phyloP scores from a whole-genome alignment of 1,284 basidiomycete species.

The Lignosus rhinocerotis region DNA sequence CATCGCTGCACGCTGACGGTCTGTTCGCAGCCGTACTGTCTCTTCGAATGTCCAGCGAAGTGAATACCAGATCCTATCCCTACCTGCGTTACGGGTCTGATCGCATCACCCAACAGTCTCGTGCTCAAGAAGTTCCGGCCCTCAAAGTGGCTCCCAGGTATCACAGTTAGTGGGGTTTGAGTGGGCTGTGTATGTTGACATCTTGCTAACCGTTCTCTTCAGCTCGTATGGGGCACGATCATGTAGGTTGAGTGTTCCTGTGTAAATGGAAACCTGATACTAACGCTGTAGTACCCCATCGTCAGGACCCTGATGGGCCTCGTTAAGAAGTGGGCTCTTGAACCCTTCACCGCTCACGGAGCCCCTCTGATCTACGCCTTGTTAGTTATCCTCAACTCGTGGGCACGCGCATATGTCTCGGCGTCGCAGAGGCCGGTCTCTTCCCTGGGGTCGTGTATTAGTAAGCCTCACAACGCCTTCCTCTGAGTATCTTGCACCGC shows the following conservation, averaged over 20 bases:
- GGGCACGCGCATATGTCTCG: constrained; percentile 58
- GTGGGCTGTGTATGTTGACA: background rate
- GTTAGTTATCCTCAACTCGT: constrained; percentile 61
- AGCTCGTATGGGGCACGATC: constrained; percentile 30
- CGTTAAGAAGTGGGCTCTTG: constrained; percentile 51
- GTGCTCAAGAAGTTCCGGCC: constrained; percentile 37
- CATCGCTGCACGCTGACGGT: background rate
- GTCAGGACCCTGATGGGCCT: constrained; percentile 67
- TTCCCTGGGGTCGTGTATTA: constrained; percentile 73
- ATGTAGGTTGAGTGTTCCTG: constrained; percentile 3
- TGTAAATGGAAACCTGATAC: background rate
- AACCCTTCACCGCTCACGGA: background rate
- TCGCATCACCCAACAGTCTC: constrained; percentile 18
- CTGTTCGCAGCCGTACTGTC: constrained; percentile 53
- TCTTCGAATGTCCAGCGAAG: constrained; percentile 66
- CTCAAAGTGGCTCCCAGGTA: constrained; percentile 35
- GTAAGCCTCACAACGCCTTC: constrained; percentile 21
- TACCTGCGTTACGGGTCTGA: background rate
- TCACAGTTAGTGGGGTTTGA: constrained; percentile 21
- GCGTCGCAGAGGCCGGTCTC: constrained; percentile 68
- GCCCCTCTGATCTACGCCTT: background rate
- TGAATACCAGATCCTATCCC: constrained; percentile 27
- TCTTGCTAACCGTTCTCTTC: background rate
- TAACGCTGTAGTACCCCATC: background rate
- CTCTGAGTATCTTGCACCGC: background rate